Evolutionary conservation across 164 flowering plant species (phyloP).

Genomic region (Macadamia tetraphylla): DNA sequence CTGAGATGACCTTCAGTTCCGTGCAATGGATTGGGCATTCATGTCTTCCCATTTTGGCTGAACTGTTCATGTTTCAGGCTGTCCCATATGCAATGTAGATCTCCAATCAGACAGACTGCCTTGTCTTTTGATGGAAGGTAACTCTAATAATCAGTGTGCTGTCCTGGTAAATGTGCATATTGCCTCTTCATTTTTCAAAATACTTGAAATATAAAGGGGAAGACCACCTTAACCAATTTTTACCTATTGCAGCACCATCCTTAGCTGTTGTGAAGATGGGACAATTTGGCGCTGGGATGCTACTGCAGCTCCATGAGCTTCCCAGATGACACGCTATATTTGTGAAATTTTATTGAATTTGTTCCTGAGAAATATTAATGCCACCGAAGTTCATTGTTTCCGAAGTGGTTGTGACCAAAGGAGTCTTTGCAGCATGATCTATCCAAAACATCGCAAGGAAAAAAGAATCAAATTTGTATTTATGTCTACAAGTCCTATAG

Average conservation of each 20-base stretch:
- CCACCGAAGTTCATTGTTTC: no score
- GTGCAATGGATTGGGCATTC: no score
- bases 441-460: no score
- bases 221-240: not conserved
- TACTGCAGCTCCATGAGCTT: conserved; percentile 18
- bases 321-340: not conserved
- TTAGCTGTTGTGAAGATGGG: conserved; percentile 94
- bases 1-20: no score
- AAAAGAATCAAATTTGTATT: no score
- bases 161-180: not conserved
- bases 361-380: not conserved
- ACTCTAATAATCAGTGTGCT: not conserved
- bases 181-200: not conserved
- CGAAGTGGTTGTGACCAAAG: no score
- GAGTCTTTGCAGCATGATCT: no score
- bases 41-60: not conserved
- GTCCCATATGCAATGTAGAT: conserved; percentile 77
- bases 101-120: conserved; percentile 92
- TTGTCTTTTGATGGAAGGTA: conserved; percentile 98
- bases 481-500: no score
- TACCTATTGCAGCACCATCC: conserved; percentile 64
- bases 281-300: conserved; percentile 98
- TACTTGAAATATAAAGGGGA: not conserved
- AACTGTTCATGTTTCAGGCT: conserved; percentile 39
- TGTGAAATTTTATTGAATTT: not conserved